Evolutionary conservation across 495 filamentous ascomycete species (phyloP).

Genomic region (Aspergillus mulundensis): DNA sequence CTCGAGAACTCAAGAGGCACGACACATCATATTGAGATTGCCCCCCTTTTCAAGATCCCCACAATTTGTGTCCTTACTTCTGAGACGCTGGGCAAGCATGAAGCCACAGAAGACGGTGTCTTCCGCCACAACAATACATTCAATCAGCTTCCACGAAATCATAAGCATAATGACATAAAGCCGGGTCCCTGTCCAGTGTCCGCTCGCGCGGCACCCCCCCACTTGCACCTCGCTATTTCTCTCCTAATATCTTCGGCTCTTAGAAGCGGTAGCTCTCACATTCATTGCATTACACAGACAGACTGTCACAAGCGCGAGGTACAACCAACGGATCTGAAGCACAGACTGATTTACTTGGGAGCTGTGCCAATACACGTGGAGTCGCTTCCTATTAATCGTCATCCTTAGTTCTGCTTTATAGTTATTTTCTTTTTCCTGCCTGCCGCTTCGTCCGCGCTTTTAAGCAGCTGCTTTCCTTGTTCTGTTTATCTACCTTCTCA

Average conservation of each 20-base stretch:
- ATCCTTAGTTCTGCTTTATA: not conserved
- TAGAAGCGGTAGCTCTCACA: not conserved
- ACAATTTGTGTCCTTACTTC: not conserved
- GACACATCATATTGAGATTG: constrained; percentile 5
- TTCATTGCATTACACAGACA: constrained; percentile 1
- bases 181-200: not conserved
- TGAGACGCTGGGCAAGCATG: not conserved
- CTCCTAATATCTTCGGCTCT: not conserved
- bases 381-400: not conserved
- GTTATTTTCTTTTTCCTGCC: constrained; percentile 5
- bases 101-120: not conserved
- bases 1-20: not conserved
- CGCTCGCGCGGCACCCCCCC: not conserved
- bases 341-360: not conserved
- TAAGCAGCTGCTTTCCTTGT: constrained; percentile 5
- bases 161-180: constrained; percentile 4
- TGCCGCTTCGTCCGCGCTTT: not conserved
- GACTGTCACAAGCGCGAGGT: not conserved
- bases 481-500: constrained; percentile 12
- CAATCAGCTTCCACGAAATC: constrained; percentile 4
- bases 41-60: constrained; percentile 7
- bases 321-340: constrained; percentile 1
- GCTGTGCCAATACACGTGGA: constrained; percentile 8
- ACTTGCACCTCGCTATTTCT: not conserved
- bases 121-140: not conserved